Base-by-base conservation (phyloP, 202 grass and related monocot genomes). In the Digitaria exilis region DNA sequence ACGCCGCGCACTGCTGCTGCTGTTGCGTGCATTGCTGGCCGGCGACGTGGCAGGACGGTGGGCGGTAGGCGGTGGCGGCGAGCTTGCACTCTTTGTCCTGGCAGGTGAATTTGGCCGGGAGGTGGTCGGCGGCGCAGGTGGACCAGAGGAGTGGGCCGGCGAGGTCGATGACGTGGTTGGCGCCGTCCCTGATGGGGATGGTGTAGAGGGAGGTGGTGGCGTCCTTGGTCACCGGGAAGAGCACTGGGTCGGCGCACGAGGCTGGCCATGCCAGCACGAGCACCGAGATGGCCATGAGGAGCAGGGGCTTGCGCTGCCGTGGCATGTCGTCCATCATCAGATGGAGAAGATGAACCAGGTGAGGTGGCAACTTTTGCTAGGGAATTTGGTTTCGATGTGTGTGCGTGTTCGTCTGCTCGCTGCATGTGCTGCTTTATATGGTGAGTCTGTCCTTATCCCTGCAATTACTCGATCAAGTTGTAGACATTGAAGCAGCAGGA, bases 191-290 rank as follows among this genome's bases (percentile, higher is more conserved):
- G 68, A 92, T 9, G 2, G 85, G 77, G 61, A 92, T 75, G 60
- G 89, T 94, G 87, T 97, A 94, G 61, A 97, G 94, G 24, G 81
- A 87, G 21, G 94, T 92, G 42, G 51, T 28, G 24, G 50, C n/a
- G 79, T 97, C 94, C 71, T 92, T 94, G 65, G 79, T 69, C 1
- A 97, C 83, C 14, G 94, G 85, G 3, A 82, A 34, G 24, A 94
- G 80, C 64, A 97, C 75, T 6, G 89, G 80, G 60, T 87, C 63
- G 21, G 75, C 22, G 82, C 46, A 52, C 58, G 75, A 43, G 1
- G 35, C 22, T 39, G 62, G 75, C 11, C 64, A 25, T 28, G 64
- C 37, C 52, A 42, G 52, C n/a, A n/a, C n/a, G n/a, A n/a, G n/a
- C 48, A 78, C 46, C 41, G 80, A 73, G 56, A 68, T 21, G 65